Base-by-base conservation (phyloP, 805 yeast species). In the Candida orba region DNA sequence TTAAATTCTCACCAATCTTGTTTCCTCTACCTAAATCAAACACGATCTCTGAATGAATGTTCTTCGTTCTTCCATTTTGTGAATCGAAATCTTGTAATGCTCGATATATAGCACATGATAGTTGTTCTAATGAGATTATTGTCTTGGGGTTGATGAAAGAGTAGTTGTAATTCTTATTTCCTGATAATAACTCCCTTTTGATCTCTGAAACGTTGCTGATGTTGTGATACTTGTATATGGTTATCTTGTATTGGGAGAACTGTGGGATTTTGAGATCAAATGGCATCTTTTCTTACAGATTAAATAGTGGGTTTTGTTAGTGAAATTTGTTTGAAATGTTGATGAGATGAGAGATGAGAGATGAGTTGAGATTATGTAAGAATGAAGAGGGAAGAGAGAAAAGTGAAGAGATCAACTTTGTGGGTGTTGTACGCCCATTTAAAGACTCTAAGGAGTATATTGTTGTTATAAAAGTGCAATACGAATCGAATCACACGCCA, bases 31-130 rank as follows among this genome's bases (percentile, higher is more conserved):
- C 77, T 46, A 87, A 64, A 45, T 79, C 75, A 54, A 81, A 75
- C 22, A 85, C 73, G 34, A 83, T 68, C 54, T 87, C 95, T 0
- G 93, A 79, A 56, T 84, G 84, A 29, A 86, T 52, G 1, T 79
- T 72, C 51, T 73, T 78, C 9, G 95, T 81, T 50, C 80, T 72
- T 68, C 76, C 69, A 38, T 52, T 68, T 13, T 68, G 75, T 32
- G 68, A 66, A 1, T 57, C 57, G 22, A 60, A 52, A 57, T 84
- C 89, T 13, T 71, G 59, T 3, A 85, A 52, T 3, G 86, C 75
- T 50, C 81, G 73, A 57, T 81, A 78, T 1, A 81, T 59, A 1
- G 86, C 79, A 38, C 80, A 68, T 42, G 69, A 65, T 12, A 87
- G 51, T 50, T 84, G 93, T 48, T 83, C 87, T 14, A 67, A 41